Evolutionary conservation across 2,329 filamentous ascomycete genomes (phyloP), one percentile per base, ranked within the genome.

Genomic region (Onygenales sp.): DNA sequence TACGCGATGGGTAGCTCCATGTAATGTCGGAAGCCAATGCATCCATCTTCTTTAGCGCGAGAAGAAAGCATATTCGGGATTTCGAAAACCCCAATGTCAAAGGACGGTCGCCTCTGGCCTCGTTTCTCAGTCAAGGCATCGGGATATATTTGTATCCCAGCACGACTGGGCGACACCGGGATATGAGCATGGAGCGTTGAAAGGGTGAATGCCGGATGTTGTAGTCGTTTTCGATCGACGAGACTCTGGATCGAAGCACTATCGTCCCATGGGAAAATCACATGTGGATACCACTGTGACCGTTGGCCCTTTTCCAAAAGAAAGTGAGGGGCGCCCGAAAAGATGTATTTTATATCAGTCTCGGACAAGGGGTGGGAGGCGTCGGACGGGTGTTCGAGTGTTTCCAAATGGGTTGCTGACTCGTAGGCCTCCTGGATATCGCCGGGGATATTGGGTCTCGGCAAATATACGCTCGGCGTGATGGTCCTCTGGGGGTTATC

Each of bases 1-100:
- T 43, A 54, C 8, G 43, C 38, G 3, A 76, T 64, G 1, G 74
- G 67, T 5, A 75, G 60, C 55, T 78, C 75, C 3, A 78, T 64
- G 52, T 72, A 78, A 60, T 76, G 66, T 35, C 73, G 71, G 50
- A 75, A 71, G 0, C 75, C 74, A 9, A 76, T 61, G 1, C 73
- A 75, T 0, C 75, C 75, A 0, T 69, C 67, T 55, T 77, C 75
- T 31, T 66, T 65, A 6, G 73, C 75, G 17, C 72, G 71, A 11
- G 68, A 65, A 14, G 67, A 69, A 3, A 76, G 64, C 75, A 78
- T 77, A 54, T 74, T 77, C 0, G 75, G 75, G 2, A 75, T 65
- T 58, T 78, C 75, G 49, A 72, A 74, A 10, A 74, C 65, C 2
- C 72, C 71, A 2, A 74, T 58, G 43, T 75, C 72, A 52, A 74